phyloP scores from a whole-genome alignment of 1,284 basidiomycete genomes.

The Ustilago cynodontis region DNA sequence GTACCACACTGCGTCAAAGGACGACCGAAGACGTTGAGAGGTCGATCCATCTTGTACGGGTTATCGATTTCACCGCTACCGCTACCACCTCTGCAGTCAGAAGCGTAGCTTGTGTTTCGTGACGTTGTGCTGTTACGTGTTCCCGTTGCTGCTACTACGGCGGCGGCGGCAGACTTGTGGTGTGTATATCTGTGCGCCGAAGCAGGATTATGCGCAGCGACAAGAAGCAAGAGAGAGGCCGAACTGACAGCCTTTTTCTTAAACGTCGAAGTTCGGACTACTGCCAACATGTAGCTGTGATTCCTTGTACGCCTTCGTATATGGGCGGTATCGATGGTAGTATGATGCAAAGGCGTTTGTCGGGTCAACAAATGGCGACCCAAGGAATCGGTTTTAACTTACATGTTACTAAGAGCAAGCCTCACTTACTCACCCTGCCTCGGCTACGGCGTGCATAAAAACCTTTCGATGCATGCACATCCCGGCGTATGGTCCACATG shows the following conservation, averaged over 20 bases:
- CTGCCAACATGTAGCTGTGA: conserved; percentile 20
- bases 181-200: conserved; percentile 13
- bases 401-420: neutral
- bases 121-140: conserved; percentile 19
- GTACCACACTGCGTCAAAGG: conserved; percentile 53
- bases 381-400: neutral
- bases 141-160: conserved; percentile 1
- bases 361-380: neutral
- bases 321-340: conserved; percentile 3
- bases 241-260: conserved; percentile 8
- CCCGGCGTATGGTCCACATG: conserved; percentile 8
- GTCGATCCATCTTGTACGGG: conserved; percentile 52
- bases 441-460: neutral
- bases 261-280: conserved; percentile 4
- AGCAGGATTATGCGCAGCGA: conserved; percentile 4
- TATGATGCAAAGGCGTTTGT: neutral
- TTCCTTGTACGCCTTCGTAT: neutral
- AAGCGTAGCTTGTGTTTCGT: conserved; percentile 38
- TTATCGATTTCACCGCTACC: conserved; percentile 14
- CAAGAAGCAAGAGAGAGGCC: conserved; percentile 25
- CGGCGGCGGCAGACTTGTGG: conserved; percentile 17
- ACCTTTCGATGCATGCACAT: neutral
- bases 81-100: conserved; percentile 3
- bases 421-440: conserved; percentile 8
- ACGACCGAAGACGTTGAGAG: conserved; percentile 53